Percentiles rank a stretch among this genome's conserved stretches.
Evolutionary conservation across 306 rosid genomes (phyloP).

Genomic region (Corylus americana): DNA sequence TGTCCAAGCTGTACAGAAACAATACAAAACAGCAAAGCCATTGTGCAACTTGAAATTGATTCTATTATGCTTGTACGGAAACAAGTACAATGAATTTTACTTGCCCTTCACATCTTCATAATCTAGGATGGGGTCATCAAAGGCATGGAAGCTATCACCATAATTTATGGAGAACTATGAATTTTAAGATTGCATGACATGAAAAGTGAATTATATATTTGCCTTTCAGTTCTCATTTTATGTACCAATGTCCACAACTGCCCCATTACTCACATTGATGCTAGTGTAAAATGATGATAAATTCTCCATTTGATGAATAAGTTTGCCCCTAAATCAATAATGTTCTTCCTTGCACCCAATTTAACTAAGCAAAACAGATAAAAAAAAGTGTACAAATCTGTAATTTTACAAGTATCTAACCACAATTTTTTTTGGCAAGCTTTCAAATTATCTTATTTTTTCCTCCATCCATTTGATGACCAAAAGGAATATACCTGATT

Average conservation of each 20-base stretch:
- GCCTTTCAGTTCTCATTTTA: background rate
- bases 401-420: slow-evolving; percentile 14
- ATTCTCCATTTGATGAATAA: background rate
- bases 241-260: slow-evolving; percentile 1
- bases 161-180: background rate
- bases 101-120: slow-evolving; percentile 17
- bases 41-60: background rate
- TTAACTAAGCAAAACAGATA: background rate
- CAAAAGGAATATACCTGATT: background rate
- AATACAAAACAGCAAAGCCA: slow-evolving; percentile 2
- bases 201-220: background rate
- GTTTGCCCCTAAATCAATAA: background rate
- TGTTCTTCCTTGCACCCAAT: slow-evolving; percentile 6
- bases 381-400: background rate
- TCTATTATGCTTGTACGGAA: background rate
- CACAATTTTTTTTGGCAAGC: background rate
- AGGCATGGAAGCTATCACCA: background rate
- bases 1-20: background rate
- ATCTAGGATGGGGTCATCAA: background rate
- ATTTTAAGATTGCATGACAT: background rate
- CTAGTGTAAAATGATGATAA: background rate
- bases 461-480: background rate
- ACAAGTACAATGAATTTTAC: slow-evolving; percentile 7
- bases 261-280: slow-evolving; percentile 15
- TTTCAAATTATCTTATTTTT: slow-evolving; percentile 11